Percentiles rank a stretch among this genome's conserved stretches.
These are phyloP conservation scores for Phytophthora ohioensis DNA, from an alignment of 352 stramenopile genomes.

Conservation along the genomic window DNA sequence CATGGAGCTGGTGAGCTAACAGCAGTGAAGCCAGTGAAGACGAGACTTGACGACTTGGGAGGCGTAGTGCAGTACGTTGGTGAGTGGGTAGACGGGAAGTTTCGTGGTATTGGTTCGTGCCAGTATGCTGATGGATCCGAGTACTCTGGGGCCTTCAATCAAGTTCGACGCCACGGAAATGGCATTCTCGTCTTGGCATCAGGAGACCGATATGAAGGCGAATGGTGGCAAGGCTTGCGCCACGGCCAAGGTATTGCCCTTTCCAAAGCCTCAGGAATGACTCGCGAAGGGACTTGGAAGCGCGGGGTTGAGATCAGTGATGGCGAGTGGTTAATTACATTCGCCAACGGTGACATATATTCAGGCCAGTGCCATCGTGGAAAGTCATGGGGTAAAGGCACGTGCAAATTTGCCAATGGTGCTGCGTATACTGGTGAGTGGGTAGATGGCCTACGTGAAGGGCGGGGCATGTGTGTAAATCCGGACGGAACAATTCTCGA, in stretches of 20 bases:
- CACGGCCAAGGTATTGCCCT: conserved; percentile 70
- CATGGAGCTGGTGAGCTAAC: conserved; percentile 74
- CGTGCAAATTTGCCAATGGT: conserved; percentile 92
- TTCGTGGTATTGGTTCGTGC: conserved; percentile 85
- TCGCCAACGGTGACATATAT: conserved; percentile 83
- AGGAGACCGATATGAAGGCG: conserved; percentile 69
- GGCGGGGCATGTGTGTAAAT: conserved; percentile 73
- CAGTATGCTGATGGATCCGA: conserved; percentile 88
- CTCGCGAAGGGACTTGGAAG: conserved; percentile 76
- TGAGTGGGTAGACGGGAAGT: conserved; percentile 66
- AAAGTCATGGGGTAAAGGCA: conserved; percentile 76
- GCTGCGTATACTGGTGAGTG: conserved; percentile 91
- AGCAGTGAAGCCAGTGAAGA: conserved; percentile 23
- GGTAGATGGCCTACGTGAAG: conserved; percentile 82
- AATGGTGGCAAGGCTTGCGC: conserved; percentile 80
- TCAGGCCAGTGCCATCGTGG: conserved; percentile 67
- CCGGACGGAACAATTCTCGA: conserved; percentile 70
- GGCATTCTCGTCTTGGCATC: conserved; percentile 56
- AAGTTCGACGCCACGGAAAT: conserved; percentile 79
- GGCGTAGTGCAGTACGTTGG: conserved; percentile 71
- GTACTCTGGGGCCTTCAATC: conserved; percentile 87
- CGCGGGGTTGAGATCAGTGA: conserved; percentile 63
- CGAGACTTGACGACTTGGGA: conserved; percentile 30
- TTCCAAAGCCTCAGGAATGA: conserved; percentile 64
- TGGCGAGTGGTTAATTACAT: conserved; percentile 73